Base-by-base conservation (phyloP, 208 protist species). In the Crithidia sp. region DNA sequence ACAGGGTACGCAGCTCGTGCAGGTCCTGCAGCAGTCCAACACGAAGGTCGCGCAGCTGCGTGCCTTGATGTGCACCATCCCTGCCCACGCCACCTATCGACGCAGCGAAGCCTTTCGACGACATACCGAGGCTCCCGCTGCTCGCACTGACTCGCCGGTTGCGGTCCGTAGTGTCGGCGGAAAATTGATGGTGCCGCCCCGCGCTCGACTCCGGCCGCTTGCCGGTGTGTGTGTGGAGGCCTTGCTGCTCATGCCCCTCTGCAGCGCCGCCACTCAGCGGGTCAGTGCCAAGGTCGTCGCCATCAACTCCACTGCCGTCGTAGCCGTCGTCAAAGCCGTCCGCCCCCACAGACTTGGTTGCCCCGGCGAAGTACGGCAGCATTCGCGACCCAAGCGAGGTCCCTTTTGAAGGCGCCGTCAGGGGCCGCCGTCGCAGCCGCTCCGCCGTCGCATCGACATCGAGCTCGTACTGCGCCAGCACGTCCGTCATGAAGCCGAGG, bases 401-500 rank as follows among this genome's bases (percentile, higher is more conserved):
- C 53, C 43, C 56, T 54, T 37, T 71, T 54, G 71, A 58, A 39
- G 74, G 67, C 6, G 80, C 68, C 44, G 74, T 67, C n/a, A 65
- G 19, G 40, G 67, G 49, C 41, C 49, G 63, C 43, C 16, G 17
- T 3, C n/a, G 37, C n/a, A 0, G 40, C 19, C 41, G 65, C 28
- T 4, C 36, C 5, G n/a, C 28, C 36, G 72, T 49, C 7, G 59
- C 56, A 4, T 66, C 41, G 0, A 36, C 61, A 8, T 69, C 64
- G n/a, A 83, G 52, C 55, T 78, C 44, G 41, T 61, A 79, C 40
- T 83, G 59, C 3, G 56, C 67, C 2, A 79, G 53, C 19, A 71
- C 86, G 4, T 94, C 91, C 49, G 76, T 74, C 91, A 96, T 96
- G 50, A 96, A 96, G 60, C 78, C 74, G 13, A 94, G 80, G 12